Evolutionary conservation across 192 early-diverging fungal species (phyloP).

Genomic region (Physocladia obscura): DNA sequence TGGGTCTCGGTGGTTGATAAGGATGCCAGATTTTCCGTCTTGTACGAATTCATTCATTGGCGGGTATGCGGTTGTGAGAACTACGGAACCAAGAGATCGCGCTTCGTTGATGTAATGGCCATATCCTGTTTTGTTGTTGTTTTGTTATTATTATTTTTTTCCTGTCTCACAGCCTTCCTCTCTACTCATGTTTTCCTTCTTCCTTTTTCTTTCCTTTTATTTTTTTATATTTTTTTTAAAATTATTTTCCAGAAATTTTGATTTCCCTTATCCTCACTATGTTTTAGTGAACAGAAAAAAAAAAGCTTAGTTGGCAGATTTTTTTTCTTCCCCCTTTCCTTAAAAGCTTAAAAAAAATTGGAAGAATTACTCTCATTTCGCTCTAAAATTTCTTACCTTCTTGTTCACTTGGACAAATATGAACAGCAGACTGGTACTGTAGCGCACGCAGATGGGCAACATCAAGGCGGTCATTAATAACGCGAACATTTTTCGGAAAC

Average conservation of each 20-base stretch:
- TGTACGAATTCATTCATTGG: conserved; percentile 27
- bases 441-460: not conserved
- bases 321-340: too few relatives aligned
- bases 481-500: not conserved
- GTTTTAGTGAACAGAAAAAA: too few relatives aligned
- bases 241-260: too few relatives aligned
- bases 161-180: not conserved
- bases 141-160: not conserved
- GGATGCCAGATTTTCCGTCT: not conserved
- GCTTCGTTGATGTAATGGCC: too few relatives aligned
- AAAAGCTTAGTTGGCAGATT: too few relatives aligned
- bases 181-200: too few relatives aligned
- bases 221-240: too few relatives aligned
- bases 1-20: not conserved
- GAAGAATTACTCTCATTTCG: too few relatives aligned
- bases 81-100: not conserved
- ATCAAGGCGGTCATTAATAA: not conserved
- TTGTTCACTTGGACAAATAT: not conserved
- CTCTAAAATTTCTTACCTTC: conserved; percentile 26
- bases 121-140: too few relatives aligned
- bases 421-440: not conserved
- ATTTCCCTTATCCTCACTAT: too few relatives aligned
- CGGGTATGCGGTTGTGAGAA: conserved; percentile 1
- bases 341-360: too few relatives aligned
- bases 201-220: too few relatives aligned